Base-by-base conservation (phyloP, 2,329 filamentous ascomycete genomes). In the Colletotrichum sublineola region DNA sequence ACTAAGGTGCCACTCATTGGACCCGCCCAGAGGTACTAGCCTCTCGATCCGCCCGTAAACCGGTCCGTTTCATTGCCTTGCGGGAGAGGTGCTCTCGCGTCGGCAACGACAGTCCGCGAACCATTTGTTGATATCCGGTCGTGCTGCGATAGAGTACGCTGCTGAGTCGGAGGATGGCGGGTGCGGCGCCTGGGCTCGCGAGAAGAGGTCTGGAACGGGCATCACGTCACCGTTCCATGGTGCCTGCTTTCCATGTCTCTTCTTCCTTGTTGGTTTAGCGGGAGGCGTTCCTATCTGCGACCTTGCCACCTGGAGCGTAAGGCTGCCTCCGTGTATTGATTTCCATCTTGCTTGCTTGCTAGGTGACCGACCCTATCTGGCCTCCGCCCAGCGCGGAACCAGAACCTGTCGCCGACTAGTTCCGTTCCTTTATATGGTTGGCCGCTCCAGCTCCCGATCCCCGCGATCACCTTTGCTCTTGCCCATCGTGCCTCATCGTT, bases 151-250 rank as follows among this genome's bases (percentile, higher is more conserved):
- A 11, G 20, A 12, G 29, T n/a, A 29, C 15, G 12, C 20, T 31
- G 29, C 8, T 6, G 11, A 33, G 29, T 7, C 44, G 5, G 8
- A 20, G 8, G 33, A 57, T 15, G n/a, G 15, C 6, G 12, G n/a
- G 15, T 9, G 12, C n/a, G 24, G 7, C n/a, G 38, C 15, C 31
- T 33, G 5, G n/a, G 56, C 7, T n/a, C 9, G 6, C 9, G 44
- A 46, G 7, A 57, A 2, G 44, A 20, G 40, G 58, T 29, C 64
- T 71, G 29, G 68, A 63, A 38, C 64, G 44, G 20, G n/a, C 57
- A 63, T 50, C 68, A 71, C 68, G 68, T 71, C 68, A 71, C 52
- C 14, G 6, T 18, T 29, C n/a, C 33, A 36, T 44, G 63, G 29
- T 50, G n/a, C 20, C 36, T 31, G 20, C 20, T 18, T 36, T 31